phyloP scores from a whole-genome alignment of 305 asterid species.

The Ajuga reptans region DNA sequence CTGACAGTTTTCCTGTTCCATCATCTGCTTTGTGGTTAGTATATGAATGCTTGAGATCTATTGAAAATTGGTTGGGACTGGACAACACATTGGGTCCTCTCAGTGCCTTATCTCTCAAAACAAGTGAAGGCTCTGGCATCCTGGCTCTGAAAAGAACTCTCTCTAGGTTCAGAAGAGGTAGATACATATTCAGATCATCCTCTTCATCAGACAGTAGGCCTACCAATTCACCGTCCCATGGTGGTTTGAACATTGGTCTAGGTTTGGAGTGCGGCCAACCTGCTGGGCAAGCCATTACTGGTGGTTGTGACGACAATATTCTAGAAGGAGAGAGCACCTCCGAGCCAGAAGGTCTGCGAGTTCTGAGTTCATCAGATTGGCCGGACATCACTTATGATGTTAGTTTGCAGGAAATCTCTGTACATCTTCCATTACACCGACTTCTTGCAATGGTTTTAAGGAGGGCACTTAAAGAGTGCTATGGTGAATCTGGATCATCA shows the following conservation, averaged over 20 bases:
- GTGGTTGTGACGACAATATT: constrained; percentile 42
- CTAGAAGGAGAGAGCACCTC: constrained; percentile 51
- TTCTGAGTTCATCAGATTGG: constrained; percentile 73
- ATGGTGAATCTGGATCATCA: constrained; percentile 47
- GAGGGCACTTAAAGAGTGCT: constrained; percentile 70
- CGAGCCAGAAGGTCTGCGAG: constrained; percentile 62
- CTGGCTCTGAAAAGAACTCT: constrained; percentile 55
- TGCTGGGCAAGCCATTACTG: constrained; percentile 36
- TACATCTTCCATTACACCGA: constrained; percentile 82
- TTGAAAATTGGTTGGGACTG: constrained; percentile 70
- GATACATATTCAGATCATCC: constrained; percentile 37
- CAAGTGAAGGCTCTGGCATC: constrained; percentile 48
- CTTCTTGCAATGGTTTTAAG: constrained; percentile 72
- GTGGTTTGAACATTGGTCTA: constrained; percentile 34
- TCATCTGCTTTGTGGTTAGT: constrained; percentile 71
- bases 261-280: constrained; percentile 38
- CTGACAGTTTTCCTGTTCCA: constrained; percentile 46
- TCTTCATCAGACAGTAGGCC: constrained; percentile 36
- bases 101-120: constrained; percentile 41
- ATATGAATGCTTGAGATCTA: constrained; percentile 77
- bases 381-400: constrained; percentile 75
- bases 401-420: constrained; percentile 73
- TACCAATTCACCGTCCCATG: constrained; percentile 32
- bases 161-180: constrained; percentile 59
- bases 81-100: constrained; percentile 62